Evolutionary conservation across 2,329 filamentous ascomycete species (phyloP).

Genomic region (Diaporthe capsici): DNA sequence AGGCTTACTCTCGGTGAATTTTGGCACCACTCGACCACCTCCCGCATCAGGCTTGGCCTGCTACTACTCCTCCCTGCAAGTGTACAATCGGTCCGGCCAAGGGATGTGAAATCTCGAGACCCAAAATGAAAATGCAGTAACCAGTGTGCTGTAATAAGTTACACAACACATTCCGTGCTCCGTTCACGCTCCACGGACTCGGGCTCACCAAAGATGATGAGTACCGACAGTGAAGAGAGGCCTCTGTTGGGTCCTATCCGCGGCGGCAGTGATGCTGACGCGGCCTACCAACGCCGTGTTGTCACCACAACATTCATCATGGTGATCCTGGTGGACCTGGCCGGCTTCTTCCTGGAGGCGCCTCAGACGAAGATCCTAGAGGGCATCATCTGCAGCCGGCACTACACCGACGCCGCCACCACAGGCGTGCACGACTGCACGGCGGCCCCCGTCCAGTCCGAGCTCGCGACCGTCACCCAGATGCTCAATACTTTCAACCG

Average conservation of each 20-base stretch:
- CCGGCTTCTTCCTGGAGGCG: conserved; percentile 24
- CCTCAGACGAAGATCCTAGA: conserved; percentile 21
- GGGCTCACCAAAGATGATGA: background rate
- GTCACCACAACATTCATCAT: conserved; percentile 13
- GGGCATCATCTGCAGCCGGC: conserved; percentile 21
- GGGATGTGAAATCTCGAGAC: background rate
- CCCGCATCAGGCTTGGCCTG: conserved; percentile 7
- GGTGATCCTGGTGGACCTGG: conserved; percentile 18
- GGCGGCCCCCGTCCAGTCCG: conserved; percentile 5
- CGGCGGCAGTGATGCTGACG: background rate
- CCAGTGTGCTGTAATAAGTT: background rate
- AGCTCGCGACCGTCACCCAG: conserved; percentile 30
- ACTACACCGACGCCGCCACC: background rate
- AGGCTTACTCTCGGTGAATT: background rate
- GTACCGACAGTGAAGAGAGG: background rate
- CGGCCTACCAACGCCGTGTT: conserved; percentile 20
- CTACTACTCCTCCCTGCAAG: background rate
- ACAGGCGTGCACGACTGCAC: background rate
- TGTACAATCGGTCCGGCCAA: background rate
- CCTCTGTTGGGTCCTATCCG: conserved; percentile 1
- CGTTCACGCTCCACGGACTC: background rate
- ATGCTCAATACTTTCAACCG: conserved; percentile 32
- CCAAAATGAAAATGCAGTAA: background rate
- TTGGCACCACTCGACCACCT: background rate
- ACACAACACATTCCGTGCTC: background rate